Percentiles rank a stretch among this genome's conserved stretches.
Evolutionary conservation across 345 rosid species (phyloP).

Genomic region (Kernera saxatilis): DNA sequence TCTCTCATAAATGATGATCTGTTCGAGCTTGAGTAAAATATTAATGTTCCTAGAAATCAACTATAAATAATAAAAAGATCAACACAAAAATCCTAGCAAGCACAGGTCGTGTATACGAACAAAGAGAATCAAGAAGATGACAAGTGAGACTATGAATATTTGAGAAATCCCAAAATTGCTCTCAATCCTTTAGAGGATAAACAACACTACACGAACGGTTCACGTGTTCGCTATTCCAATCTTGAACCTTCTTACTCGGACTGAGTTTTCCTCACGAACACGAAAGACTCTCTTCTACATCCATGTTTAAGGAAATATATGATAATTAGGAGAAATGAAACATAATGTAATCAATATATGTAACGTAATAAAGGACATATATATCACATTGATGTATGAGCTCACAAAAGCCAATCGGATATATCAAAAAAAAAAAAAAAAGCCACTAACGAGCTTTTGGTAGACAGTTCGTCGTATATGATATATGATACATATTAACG

Average conservation of each 20-base stretch:
- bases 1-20: background rate
- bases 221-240: background rate
- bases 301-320: background rate
- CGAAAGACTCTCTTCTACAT: background rate
- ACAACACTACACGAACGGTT: background rate
- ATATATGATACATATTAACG: background rate
- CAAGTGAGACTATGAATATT: background rate
- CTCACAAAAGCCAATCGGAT: slow-evolving; percentile 2
- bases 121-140: background rate
- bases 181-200: background rate
- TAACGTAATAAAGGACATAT: background rate
- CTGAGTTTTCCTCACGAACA: background rate
- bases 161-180: background rate
- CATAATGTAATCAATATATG: background rate
- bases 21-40: background rate
- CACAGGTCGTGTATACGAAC: background rate
- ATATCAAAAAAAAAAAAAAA: no score
- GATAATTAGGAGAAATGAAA: background rate
- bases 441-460: background rate
- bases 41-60: background rate
- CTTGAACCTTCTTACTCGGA: background rate
- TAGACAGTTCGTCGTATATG: background rate
- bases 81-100: background rate
- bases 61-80: background rate
- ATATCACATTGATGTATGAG: background rate